These are phyloP conservation scores for Podosphaera fusca DNA, from an alignment of 2,329 filamentous ascomycete species.

Conservation along the genomic window DNA sequence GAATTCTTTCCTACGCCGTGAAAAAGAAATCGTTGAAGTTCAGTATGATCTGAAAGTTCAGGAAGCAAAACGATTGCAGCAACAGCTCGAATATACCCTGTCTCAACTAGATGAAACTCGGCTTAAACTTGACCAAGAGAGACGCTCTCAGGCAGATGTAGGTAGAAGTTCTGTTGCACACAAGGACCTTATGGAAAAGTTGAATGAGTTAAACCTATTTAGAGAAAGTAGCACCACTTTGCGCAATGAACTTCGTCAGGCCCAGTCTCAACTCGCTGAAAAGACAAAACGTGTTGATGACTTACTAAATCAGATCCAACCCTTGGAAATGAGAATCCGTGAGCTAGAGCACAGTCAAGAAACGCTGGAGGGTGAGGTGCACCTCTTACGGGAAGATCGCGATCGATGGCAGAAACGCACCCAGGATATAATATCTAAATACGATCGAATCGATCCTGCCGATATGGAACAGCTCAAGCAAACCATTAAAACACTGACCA, in stretches of 20 bases:
- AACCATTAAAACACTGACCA: slow-evolving; percentile 41
- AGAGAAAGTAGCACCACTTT: slow-evolving; percentile 85
- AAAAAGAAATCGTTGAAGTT: slow-evolving; percentile 97
- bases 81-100: slow-evolving; percentile 72
- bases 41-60: slow-evolving; percentile 77
- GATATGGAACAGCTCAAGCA: slow-evolving; percentile 79
- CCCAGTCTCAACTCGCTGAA: slow-evolving; percentile 51
- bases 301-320: slow-evolving; percentile 53
- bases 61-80: slow-evolving; percentile 69
- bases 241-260: slow-evolving; percentile 62
- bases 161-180: slow-evolving; percentile 55
- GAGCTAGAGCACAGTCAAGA: slow-evolving; percentile 72
- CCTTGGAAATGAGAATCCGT: slow-evolving; percentile 55
- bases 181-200: slow-evolving; percentile 77
- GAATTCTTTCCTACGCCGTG: slow-evolving; percentile 72
- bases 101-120: slow-evolving; percentile 72
- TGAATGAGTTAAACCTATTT: slow-evolving; percentile 89
- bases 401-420: slow-evolving; percentile 92
- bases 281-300: slow-evolving; percentile 55
- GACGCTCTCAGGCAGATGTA: slow-evolving; percentile 49
- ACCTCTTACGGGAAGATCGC: slow-evolving; percentile 70
- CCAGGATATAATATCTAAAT: slow-evolving; percentile 86
- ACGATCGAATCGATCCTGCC: slow-evolving; percentile 81
- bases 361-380: slow-evolving; percentile 43
- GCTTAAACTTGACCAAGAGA: slow-evolving; percentile 77